These are phyloP conservation scores for Maudiozyma serrabonitensis DNA, from an alignment of 805 yeast species.

Conservation along the genomic window DNA sequence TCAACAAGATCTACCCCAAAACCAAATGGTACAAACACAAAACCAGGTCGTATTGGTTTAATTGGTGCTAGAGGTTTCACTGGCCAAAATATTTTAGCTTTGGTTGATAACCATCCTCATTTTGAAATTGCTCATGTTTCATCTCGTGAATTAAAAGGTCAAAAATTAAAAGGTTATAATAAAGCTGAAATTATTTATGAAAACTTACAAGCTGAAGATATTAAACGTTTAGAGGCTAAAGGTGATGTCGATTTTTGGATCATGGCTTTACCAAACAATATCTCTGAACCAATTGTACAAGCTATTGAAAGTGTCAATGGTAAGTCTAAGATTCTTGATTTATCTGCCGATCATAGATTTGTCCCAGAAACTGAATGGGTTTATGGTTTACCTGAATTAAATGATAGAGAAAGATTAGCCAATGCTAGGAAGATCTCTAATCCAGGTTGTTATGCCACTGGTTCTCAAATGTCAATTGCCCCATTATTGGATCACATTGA, in stretches of 20 bases:
- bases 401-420: conserved; percentile 55
- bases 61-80: conserved; percentile 98
- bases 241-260: conserved; percentile 92
- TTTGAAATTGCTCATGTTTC: conserved; percentile 88
- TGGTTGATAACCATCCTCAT: conserved; percentile 81
- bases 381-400: conserved; percentile 92
- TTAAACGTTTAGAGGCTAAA: conserved; percentile 62
- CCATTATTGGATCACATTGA: conserved; percentile 64
- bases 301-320: conserved; percentile 65
- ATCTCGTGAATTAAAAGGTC: conserved; percentile 88
- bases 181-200: conserved; percentile 73
- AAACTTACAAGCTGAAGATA: conserved; percentile 81
- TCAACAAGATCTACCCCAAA: conserved; percentile 51
- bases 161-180: conserved; percentile 76
- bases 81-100: conserved; percentile 82
- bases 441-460: conserved; percentile 99
- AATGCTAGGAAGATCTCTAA: conserved; percentile 77
- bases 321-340: conserved; percentile 69
- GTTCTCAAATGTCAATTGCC: conserved; percentile 85
- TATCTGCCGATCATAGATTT: conserved; percentile 93
- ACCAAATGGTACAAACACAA: conserved; percentile 49
- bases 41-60: conserved; percentile 69
- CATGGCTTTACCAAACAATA: conserved; percentile 98
- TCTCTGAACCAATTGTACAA: conserved; percentile 79
- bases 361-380: conserved; percentile 83